These are phyloP conservation scores for Boletus subparvulus DNA, from an alignment of 768 basidiomycete genomes.

Conservation along the genomic window DNA sequence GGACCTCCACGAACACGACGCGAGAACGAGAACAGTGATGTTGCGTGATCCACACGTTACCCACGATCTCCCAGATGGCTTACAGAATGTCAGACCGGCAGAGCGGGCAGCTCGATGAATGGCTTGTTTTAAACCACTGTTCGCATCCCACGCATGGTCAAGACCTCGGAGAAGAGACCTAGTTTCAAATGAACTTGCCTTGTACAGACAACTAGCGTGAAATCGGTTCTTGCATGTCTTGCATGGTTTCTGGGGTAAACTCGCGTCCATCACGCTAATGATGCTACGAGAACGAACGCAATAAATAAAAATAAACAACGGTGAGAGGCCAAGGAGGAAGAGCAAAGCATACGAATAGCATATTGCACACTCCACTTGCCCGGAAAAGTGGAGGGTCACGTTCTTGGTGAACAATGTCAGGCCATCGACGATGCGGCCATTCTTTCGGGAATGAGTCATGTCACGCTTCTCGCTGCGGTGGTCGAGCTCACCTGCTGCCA, in stretches of 20 bases:
- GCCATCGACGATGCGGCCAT: constrained; percentile 87
- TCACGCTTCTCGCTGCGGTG: background rate
- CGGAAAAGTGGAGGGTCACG: constrained; percentile 89
- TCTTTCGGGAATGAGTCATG: constrained; percentile 44
- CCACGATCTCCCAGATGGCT: background rate
- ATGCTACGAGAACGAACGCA: constrained; percentile 50
- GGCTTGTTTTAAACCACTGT: constrained; percentile 88
- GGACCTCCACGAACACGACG: background rate
- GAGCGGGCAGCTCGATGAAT: constrained; percentile 88
- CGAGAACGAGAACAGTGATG: background rate
- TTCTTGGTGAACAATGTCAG: constrained; percentile 91
- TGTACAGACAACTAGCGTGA: constrained; percentile 89
- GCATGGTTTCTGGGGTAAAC: constrained; percentile 87
- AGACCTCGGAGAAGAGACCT: background rate
- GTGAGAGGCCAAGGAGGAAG: background rate
- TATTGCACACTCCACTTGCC: constrained; percentile 94
- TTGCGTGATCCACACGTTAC: background rate
- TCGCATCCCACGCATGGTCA: background rate
- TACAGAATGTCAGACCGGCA: constrained; percentile 82
- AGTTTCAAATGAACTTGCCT: constrained; percentile 44
- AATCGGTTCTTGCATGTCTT: constrained; percentile 93
- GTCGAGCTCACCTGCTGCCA: constrained; percentile 70
- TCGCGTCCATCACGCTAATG: constrained; percentile 86
- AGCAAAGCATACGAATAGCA: constrained; percentile 74
- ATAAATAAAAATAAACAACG: background rate